phyloP scores from a whole-genome alignment of 176 grass and related monocot species.

The Secale cereale region DNA sequence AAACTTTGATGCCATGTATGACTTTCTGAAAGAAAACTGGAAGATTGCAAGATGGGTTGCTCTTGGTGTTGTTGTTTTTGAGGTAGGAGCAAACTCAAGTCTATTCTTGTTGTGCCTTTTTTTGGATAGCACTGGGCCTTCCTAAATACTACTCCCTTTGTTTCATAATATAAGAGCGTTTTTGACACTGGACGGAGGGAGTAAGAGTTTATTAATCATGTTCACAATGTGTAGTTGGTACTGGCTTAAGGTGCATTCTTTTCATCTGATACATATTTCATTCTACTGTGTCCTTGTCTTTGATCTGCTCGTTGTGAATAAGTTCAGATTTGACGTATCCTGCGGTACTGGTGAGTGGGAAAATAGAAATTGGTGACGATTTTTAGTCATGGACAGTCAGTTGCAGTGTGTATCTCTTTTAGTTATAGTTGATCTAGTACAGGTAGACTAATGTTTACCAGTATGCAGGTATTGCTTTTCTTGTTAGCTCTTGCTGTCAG shows the following conservation, averaged over 20 bases:
- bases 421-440: background rate
- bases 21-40: constrained; percentile 85
- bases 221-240: background rate
- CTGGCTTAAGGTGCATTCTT: constrained; percentile 4
- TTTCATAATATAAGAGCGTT: too few relatives aligned
- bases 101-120: background rate
- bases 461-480: constrained; percentile 70
- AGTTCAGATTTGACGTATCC: background rate
- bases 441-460: background rate
- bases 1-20: constrained; percentile 76
- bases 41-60: constrained; percentile 91
- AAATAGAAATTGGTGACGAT: constrained; percentile 10
- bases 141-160: too few relatives aligned
- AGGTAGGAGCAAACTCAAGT: constrained; percentile 40
- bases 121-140: background rate
- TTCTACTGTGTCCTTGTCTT: background rate
- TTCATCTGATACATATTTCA: constrained; percentile 6
- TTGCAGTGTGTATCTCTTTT: background rate
- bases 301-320: background rate
- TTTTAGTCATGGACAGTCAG: background rate
- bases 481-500: constrained; percentile 81
- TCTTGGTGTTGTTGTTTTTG: constrained; percentile 73
- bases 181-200: too few relatives aligned
- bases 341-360: background rate
- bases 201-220: background rate